Percentiles rank a stretch among this genome's conserved stretches.
Evolutionary conservation across 2,329 filamentous ascomycete genomes (phyloP).

Genomic region (Ilyonectria robusta): DNA sequence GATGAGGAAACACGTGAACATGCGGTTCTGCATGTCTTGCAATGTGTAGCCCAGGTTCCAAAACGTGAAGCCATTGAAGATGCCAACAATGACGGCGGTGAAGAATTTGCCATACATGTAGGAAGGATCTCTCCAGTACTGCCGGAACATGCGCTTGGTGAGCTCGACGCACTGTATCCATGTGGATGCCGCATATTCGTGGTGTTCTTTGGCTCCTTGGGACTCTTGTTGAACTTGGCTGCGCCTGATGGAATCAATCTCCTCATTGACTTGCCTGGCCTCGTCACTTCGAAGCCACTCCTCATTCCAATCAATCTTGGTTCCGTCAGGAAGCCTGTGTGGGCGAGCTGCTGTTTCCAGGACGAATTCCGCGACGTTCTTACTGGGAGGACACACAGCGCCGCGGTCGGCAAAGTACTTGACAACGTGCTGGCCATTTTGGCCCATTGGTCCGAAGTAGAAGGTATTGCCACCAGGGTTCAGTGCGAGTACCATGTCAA

Average conservation of each 20-base stretch:
- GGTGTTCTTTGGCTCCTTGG: conserved; percentile 30
- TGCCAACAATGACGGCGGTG: conserved; percentile 77
- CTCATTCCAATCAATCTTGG: conserved; percentile 77
- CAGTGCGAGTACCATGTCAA: conserved; percentile 68
- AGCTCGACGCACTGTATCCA: conserved; percentile 75
- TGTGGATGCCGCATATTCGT: conserved; percentile 77
- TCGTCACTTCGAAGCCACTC: conserved; percentile 79
- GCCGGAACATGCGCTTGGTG: conserved; percentile 78
- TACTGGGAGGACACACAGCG: conserved; percentile 71
- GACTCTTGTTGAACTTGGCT: conserved; percentile 33
- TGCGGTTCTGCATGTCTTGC: conserved; percentile 80
- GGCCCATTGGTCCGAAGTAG: conserved; percentile 68
- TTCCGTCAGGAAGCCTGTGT: conserved; percentile 52
- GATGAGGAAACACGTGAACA: conserved; percentile 80
- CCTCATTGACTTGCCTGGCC: conserved; percentile 69
- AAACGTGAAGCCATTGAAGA: conserved; percentile 87
- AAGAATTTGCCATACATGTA: conserved; percentile 86
- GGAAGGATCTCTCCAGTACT: conserved; percentile 83
- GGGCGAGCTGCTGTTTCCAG: conserved; percentile 60
- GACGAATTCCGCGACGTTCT: conserved; percentile 66
- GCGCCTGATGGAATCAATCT: conserved; percentile 64
- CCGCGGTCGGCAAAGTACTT: conserved; percentile 73
- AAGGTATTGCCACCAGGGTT: conserved; percentile 65
- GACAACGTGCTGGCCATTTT: conserved; percentile 60
- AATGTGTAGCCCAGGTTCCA: conserved; percentile 76